Percentiles rank a stretch among this genome's conserved stretches.
Evolutionary conservation across 345 rosid genomes (phyloP).

Genomic region (Clarkia xantiana): DNA sequence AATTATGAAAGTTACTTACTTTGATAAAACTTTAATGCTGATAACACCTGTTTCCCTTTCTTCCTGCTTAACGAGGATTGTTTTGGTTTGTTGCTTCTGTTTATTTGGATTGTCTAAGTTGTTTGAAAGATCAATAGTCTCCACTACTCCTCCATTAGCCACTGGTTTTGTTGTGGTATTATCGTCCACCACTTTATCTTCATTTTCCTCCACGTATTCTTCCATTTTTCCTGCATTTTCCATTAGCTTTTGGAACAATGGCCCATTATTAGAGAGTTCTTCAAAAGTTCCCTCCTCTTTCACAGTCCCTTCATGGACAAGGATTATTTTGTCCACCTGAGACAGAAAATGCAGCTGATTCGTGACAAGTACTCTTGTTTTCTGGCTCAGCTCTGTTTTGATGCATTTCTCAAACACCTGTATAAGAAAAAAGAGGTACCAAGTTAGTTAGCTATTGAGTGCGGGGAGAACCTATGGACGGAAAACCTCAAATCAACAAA

Average conservation of each 20-base stretch:
- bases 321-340: constrained; percentile 80
- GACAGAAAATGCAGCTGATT: constrained; percentile 98
- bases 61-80: constrained; percentile 91
- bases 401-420: constrained; percentile 95
- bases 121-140: constrained; percentile 22
- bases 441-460: too few relatives aligned
- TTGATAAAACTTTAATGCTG: constrained; percentile 57
- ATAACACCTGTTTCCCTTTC: constrained; percentile 95
- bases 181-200: constrained; percentile 31
- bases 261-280: constrained; percentile 56
- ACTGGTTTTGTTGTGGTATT: constrained; percentile 28
- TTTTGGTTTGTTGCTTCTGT: constrained; percentile 44
- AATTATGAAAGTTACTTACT: constrained; percentile 23
- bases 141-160: constrained; percentile 34
- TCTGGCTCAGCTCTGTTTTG: constrained; percentile 61
- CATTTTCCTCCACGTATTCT: constrained; percentile 70
- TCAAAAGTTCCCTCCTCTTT: constrained; percentile 97
- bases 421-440: neutral
- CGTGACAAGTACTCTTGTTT: constrained; percentile 96
- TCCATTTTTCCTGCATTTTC: constrained; percentile 99
- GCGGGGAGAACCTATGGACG: too few relatives aligned
- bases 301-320: constrained; percentile 82
- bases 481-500: too few relatives aligned
- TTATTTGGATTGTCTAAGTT: constrained; percentile 24
- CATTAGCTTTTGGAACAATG: constrained; percentile 75